phyloP scores from a whole-genome alignment of 2,329 filamentous ascomycete species.

The Emergomyces pasteurianus region DNA sequence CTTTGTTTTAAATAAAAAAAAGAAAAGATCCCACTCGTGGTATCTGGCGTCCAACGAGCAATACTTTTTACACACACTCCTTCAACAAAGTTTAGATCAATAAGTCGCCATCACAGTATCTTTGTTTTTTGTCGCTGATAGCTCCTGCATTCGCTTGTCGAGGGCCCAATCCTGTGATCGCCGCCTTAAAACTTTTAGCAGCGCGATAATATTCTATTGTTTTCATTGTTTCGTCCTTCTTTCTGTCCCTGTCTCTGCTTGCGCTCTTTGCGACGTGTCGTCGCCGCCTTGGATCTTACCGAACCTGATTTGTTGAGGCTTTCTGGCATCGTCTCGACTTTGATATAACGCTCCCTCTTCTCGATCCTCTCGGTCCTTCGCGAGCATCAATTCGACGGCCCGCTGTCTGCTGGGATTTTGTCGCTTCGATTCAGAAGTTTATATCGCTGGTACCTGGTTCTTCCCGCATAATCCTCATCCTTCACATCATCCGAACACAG shows the following conservation, averaged over 20 bases:
- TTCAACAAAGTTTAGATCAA: background rate
- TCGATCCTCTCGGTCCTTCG: background rate
- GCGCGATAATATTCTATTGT: background rate
- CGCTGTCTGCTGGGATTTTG: background rate
- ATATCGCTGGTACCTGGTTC: background rate
- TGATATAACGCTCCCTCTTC: background rate
- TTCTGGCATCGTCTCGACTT: constrained; percentile 7
- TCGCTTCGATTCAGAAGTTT: background rate
- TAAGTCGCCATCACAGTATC: background rate
- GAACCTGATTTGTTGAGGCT: constrained; percentile 3
- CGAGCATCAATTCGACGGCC: background rate
- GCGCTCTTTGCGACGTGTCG: background rate
- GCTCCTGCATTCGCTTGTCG: background rate
- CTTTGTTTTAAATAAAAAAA: too few relatives aligned
- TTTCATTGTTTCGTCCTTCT: background rate
- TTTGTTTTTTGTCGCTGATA: background rate
- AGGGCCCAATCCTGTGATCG: background rate
- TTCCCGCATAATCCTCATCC: background rate
- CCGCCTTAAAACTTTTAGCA: background rate
- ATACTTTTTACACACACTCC: background rate
- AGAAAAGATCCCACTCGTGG: background rate
- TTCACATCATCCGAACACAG: background rate
- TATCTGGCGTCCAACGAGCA: background rate
- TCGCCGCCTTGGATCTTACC: background rate
- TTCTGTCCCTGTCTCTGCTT: background rate